Base-by-base conservation (phyloP, 495 filamentous ascomycete species). In the Aspergillus leporis region DNA sequence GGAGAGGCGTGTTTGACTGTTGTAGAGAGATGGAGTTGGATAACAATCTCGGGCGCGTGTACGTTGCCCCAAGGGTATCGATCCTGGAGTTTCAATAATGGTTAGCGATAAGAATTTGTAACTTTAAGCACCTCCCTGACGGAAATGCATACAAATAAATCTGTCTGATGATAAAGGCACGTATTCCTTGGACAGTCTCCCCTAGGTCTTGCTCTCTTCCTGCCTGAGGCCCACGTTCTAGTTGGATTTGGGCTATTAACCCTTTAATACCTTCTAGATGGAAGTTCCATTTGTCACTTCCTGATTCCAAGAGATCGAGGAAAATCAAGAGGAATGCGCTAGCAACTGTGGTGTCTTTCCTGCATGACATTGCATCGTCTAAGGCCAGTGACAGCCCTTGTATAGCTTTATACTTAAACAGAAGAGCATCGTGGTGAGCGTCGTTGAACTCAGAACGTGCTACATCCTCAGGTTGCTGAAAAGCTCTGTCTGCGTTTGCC, bases 321-420 rank as follows among this genome's bases (percentile, higher is more conserved):
- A 85, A 83, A 56, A 86, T 75, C 38, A 86, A 74, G 57, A 85
- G 81, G 28, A 85, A 77, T 2, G 82, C 76, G 23, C 79, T 79
- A 5, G 80, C 78, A 38, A 82, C 71, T 31, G 74, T 77, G 6
- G 69, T 69, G 54, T 76, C 77, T 3, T 63, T 61, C 58, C 22
- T 74, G 56, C 5, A 70, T 54, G 28, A 59, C 9, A 16, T 64
- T 56, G 54, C 30, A 53, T 65, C 59, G 6, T 38, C 30, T 18
- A 67, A 75, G 48, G 75, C 72, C 0, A 52, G 57, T 3, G 72
- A 72, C 0, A 85, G 63, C 9, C 74, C 71, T 22, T 72, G 64
- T 40, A 85, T 80, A 21, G 83, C 81, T 40, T 72, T 70, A 51
- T 78, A 72, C 50, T 84, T 82, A 43, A 81, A 81, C 16, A 62